These are phyloP conservation scores for Cyclanthera cordifolia DNA, from an alignment of 306 rosid species.

Conservation along the genomic window DNA sequence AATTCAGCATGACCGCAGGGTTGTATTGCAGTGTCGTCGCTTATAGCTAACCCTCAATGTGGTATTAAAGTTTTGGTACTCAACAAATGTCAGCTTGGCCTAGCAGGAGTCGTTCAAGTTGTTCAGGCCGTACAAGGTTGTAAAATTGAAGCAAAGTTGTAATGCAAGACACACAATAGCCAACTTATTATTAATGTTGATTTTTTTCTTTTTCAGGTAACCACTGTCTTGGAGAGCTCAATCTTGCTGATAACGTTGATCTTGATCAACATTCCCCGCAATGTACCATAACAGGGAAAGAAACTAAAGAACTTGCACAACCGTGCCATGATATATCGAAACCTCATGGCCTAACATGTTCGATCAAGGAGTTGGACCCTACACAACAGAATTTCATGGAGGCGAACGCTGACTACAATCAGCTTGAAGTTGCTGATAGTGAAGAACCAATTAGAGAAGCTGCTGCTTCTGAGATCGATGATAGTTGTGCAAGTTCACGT, in stretches of 20 bases:
- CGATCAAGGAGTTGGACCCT: constrained; percentile 27
- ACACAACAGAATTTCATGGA: constrained; percentile 24
- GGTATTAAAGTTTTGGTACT: constrained; percentile 61
- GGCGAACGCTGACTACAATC: constrained; percentile 23
- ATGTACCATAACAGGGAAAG: constrained; percentile 22
- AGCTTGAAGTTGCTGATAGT: constrained; percentile 71
- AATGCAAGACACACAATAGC: background rate
- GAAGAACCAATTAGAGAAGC: constrained; percentile 43
- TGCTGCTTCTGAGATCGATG: constrained; percentile 44
- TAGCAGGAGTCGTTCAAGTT: constrained; percentile 52
- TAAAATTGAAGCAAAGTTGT: background rate
- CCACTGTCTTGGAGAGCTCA: constrained; percentile 52
- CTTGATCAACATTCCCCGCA: constrained; percentile 24
- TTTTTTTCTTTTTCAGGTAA: constrained; percentile 32
- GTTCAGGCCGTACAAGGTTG: constrained; percentile 64
- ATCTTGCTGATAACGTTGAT: constrained; percentile 50
- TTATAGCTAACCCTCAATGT: constrained; percentile 57
- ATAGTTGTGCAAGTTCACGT: constrained; percentile 51
- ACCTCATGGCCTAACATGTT: constrained; percentile 5
- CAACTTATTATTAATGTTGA: background rate
- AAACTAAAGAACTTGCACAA: constrained; percentile 18
- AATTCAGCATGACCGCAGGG: constrained; percentile 40
- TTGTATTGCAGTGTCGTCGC: constrained; percentile 36
- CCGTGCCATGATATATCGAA: constrained; percentile 23
- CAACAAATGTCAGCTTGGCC: constrained; percentile 65